phyloP scores from a whole-genome alignment of 768 basidiomycete species.

The Boletus coccyginus region DNA sequence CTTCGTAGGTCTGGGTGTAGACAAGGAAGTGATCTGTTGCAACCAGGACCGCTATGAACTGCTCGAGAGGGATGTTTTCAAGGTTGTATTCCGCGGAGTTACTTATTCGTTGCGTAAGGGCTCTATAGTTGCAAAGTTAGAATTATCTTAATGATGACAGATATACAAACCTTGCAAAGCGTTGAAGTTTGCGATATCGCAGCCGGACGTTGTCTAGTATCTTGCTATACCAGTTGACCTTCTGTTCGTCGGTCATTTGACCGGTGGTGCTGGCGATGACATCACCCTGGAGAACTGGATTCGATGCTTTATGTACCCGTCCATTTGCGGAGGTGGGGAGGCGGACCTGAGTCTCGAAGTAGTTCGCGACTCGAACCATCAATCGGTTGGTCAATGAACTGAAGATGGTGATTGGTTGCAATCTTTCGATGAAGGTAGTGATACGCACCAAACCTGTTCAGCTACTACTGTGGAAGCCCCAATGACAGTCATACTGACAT shows the following conservation, averaged over 20 bases:
- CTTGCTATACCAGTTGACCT: conserved; percentile 87
- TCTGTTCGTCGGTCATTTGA: conserved; percentile 77
- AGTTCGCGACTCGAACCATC: conserved; percentile 88
- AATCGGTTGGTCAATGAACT: conserved; percentile 88
- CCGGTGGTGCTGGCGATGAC: conserved; percentile 37
- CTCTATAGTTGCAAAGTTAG: conserved; percentile 36
- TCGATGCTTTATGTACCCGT: conserved; percentile 24
- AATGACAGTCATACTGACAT: conserved; percentile 82
- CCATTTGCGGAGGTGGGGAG: conserved; percentile 52
- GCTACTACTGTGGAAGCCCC: conserved; percentile 91
- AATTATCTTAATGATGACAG: not conserved
- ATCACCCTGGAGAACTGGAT: conserved; percentile 36
- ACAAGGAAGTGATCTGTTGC: conserved; percentile 91
- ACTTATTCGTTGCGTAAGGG: conserved; percentile 81
- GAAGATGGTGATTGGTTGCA: not conserved
- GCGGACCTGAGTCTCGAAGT: conserved; percentile 92
- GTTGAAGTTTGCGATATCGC: conserved; percentile 90
- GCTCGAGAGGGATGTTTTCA: conserved; percentile 67
- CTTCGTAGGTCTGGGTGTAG: conserved; percentile 83
- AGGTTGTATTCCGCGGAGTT: conserved; percentile 91
- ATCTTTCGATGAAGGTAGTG: not conserved
- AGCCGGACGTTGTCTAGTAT: conserved; percentile 90
- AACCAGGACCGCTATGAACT: conserved; percentile 76
- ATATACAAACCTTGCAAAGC: conserved; percentile 72
- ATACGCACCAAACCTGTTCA: conserved; percentile 86